phyloP scores from a whole-genome alignment of 306 rosid species.

The Geum urbanum region DNA sequence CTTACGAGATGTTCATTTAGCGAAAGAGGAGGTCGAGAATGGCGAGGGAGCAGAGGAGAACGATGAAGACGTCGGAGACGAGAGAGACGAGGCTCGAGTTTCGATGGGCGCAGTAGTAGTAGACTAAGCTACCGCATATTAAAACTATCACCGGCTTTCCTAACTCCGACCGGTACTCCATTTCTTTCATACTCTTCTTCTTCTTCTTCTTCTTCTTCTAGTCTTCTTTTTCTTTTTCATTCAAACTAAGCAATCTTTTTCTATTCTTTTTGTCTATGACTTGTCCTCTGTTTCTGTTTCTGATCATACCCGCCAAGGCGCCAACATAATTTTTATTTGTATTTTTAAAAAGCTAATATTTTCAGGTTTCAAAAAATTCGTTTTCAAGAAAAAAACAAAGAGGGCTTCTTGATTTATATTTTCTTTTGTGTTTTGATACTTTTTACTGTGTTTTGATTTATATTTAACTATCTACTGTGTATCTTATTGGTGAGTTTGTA shows the following conservation, averaged over 20 bases:
- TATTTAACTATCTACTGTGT: no score
- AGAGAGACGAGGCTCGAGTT: slow-evolving; percentile 68
- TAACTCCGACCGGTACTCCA: slow-evolving; percentile 33
- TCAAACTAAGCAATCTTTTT: no score
- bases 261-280: background rate
- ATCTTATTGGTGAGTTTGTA: no score
- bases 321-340: background rate
- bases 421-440: no score
- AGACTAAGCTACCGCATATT: slow-evolving; percentile 58
- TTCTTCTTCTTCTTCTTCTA: background rate
- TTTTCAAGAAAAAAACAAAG: no score
- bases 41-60: slow-evolving; percentile 92
- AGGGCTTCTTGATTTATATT: no score
- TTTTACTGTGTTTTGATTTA: no score
- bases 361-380: no score
- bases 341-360: no score
- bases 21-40: slow-evolving; percentile 93
- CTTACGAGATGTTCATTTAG: slow-evolving; percentile 64
- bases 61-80: slow-evolving; percentile 81
- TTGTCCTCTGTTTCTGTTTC: no score
- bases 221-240: background rate
- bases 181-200: slow-evolving; percentile 8
- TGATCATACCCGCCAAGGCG: background rate
- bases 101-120: slow-evolving; percentile 83
- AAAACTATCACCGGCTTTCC: slow-evolving; percentile 52